Percentiles rank a stretch among this genome's conserved stretches.
Conservation (phyloP, 2,329 filamentous ascomycete species). For the Fusarium redolens region DNA sequence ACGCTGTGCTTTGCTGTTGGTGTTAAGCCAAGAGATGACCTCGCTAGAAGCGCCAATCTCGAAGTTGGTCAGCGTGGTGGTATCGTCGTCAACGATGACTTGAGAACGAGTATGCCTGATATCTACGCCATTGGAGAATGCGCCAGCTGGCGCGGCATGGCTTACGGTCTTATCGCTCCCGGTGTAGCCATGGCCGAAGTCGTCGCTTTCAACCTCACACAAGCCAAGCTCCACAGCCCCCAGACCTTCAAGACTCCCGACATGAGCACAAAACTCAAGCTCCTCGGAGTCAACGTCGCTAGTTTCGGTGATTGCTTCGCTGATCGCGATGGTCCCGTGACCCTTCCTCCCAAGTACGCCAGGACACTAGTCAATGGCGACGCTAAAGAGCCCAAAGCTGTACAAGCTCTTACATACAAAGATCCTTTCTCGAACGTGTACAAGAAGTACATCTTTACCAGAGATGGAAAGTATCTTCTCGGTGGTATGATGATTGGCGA, state of each 20-base stretch:
- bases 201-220: constrained; percentile 89
- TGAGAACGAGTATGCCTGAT: constrained; percentile 76
- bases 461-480: constrained; percentile 88
- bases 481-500: constrained; percentile 99
- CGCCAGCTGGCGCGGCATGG: constrained; percentile 88
- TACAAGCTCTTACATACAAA: constrained; percentile 91
- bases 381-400: constrained; percentile 54
- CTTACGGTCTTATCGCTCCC: constrained; percentile 88
- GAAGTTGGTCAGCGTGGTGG: constrained; percentile 78
- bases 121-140: constrained; percentile 93
- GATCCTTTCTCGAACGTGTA: constrained; percentile 91
- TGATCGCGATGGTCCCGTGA: constrained; percentile 82
- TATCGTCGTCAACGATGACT: constrained; percentile 74
- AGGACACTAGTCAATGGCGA: constrained; percentile 45
- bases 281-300: constrained; percentile 90
- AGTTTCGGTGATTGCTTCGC: constrained; percentile 96
- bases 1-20: constrained; percentile 93
- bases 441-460: constrained; percentile 93
- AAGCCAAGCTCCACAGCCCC: constrained; percentile 77
- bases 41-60: constrained; percentile 77
- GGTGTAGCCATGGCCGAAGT: constrained; percentile 95
- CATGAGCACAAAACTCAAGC: constrained; percentile 90
- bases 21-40: constrained; percentile 81
- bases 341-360: constrained; percentile 70
- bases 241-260: constrained; percentile 83